These are phyloP conservation scores for Podospora bellae-mahoneyi DNA, from an alignment of 495 filamentous ascomycete species.

Conservation along the genomic window DNA sequence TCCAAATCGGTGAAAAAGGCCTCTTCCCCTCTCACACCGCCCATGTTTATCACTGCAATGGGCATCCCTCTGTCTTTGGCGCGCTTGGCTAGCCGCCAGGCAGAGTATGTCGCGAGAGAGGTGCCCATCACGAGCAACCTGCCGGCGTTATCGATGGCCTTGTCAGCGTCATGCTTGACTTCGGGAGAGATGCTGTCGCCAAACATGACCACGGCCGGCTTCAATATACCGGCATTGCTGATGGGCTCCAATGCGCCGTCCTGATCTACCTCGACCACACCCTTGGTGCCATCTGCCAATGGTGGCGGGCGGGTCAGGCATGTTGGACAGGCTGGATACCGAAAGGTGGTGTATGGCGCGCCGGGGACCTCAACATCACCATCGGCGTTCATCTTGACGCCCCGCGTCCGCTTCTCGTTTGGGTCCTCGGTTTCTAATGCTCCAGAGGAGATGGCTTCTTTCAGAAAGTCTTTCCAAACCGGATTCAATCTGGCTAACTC, in stretches of 20 bases:
- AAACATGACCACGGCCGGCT: slow-evolving; percentile 93
- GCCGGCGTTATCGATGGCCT: slow-evolving; percentile 70
- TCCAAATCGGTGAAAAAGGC: slow-evolving; percentile 56
- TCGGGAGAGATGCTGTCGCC: slow-evolving; percentile 72
- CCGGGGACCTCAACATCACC: slow-evolving; percentile 91
- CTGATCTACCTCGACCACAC: slow-evolving; percentile 63
- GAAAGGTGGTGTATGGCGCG: slow-evolving; percentile 82
- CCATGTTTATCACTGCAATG: slow-evolving; percentile 78
- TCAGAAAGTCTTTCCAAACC: slow-evolving; percentile 75
- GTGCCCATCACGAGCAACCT: slow-evolving; percentile 78
- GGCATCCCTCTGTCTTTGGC: slow-evolving; percentile 80
- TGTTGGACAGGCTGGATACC: slow-evolving; percentile 83
- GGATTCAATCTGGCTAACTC: slow-evolving; percentile 80
- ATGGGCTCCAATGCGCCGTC: slow-evolving; percentile 74
- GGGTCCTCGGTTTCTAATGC: slow-evolving; percentile 76
- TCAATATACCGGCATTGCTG: slow-evolving; percentile 76
- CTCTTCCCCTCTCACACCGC: slow-evolving; percentile 77
- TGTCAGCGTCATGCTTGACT: slow-evolving; percentile 74
- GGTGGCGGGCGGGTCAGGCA: slow-evolving; percentile 68
- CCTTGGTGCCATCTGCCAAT: slow-evolving; percentile 52
- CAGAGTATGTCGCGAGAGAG: slow-evolving; percentile 89
- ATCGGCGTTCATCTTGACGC: slow-evolving; percentile 84
- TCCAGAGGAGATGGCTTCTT: slow-evolving; percentile 63
- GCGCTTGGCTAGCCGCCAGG: slow-evolving; percentile 82
- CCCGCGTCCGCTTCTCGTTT: slow-evolving; percentile 61